A percentile compares a stretch with the other conserved stretches of the same genome.
Evolutionary conservation across 2,329 filamentous ascomycete species (phyloP).

Genomic region (Bipolaris cookei): DNA sequence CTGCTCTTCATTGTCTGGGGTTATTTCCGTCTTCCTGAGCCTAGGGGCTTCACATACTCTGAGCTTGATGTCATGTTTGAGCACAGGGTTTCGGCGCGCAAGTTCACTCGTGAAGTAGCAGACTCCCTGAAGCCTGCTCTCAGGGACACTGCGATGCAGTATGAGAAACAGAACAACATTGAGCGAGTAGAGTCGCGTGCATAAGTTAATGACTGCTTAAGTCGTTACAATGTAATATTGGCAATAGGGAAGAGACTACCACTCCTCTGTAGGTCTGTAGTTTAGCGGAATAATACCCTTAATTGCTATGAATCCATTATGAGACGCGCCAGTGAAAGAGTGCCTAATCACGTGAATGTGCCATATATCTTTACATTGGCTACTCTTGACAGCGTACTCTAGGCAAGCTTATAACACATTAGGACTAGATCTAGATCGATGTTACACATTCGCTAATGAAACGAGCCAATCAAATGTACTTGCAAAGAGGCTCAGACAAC

Average conservation of each 20-base stretch:
- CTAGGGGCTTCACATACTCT: constrained; percentile 29
- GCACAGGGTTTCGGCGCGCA: constrained; percentile 32
- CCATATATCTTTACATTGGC: too few relatives aligned
- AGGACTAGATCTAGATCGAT: too few relatives aligned
- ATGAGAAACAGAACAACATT: constrained; percentile 25
- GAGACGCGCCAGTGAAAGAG: too few relatives aligned
- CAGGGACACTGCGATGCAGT: constrained; percentile 23
- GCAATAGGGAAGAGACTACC: not conserved
- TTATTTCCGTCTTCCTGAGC: constrained; percentile 33
- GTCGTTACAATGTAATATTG: not conserved
- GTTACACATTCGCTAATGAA: too few relatives aligned
- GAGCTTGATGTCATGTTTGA: constrained; percentile 34
- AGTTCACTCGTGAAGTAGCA: constrained; percentile 30
- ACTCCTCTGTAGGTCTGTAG: too few relatives aligned
- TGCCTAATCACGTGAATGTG: too few relatives aligned
- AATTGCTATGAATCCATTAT: too few relatives aligned
- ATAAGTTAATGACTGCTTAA: constrained; percentile 3
- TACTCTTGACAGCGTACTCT: too few relatives aligned
- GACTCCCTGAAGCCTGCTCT: constrained; percentile 27
- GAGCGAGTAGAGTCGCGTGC: constrained; percentile 27
- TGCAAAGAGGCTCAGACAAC: too few relatives aligned
- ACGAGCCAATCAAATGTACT: too few relatives aligned
- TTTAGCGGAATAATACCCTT: too few relatives aligned
- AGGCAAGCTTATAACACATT: too few relatives aligned
- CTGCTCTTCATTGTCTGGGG: constrained; percentile 30